Evolutionary conservation across 768 basidiomycete species (phyloP).

Genomic region (Xerocomellus amylosporus): DNA sequence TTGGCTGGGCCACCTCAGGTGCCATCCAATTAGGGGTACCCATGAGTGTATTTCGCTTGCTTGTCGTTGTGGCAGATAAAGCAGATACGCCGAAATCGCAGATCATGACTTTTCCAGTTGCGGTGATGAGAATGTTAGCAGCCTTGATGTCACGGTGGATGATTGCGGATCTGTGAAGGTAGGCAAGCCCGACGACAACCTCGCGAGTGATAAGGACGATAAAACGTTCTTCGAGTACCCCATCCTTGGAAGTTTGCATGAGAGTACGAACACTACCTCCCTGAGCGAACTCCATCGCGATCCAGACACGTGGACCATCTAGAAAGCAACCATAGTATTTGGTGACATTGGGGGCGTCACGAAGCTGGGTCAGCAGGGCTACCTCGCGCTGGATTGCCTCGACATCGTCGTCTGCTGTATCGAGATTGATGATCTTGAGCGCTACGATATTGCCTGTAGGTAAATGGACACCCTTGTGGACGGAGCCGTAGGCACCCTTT

Average conservation of each 20-base stretch:
- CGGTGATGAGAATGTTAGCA: slow-evolving; percentile 91
- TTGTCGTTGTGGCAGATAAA: slow-evolving; percentile 74
- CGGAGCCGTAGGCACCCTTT: slow-evolving; percentile 94
- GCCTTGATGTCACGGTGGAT: slow-evolving; percentile 99
- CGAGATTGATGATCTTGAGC: slow-evolving; percentile 98
- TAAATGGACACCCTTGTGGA: slow-evolving; percentile 86
- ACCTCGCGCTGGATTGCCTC: slow-evolving; percentile 97
- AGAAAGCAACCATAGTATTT: slow-evolving; percentile 96
- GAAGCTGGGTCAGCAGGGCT: slow-evolving; percentile 82
- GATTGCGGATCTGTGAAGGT: slow-evolving; percentile 90
- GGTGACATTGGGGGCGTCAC: slow-evolving; percentile 88
- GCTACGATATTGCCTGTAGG: slow-evolving; percentile 87
- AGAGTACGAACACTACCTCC: slow-evolving; percentile 92
- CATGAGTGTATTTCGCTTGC: slow-evolving; percentile 94
- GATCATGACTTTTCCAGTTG: slow-evolving; percentile 87
- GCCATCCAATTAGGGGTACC: slow-evolving; percentile 99
- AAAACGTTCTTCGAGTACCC: slow-evolving; percentile 84
- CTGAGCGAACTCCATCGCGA: slow-evolving; percentile 96
- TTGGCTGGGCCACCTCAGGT: slow-evolving; percentile 89
- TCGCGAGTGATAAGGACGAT: slow-evolving; percentile 86
- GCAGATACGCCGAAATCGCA: slow-evolving; percentile 99
- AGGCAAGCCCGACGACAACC: slow-evolving; percentile 79
- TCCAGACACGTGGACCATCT: slow-evolving; percentile 96
- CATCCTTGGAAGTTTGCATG: slow-evolving; percentile 81
- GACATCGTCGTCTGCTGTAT: slow-evolving; percentile 95